Percentiles rank a stretch among this genome's conserved stretches.
phyloP scores from a whole-genome alignment of 192 early-diverging fungal genomes.

The Coemansia nantahalensis region DNA sequence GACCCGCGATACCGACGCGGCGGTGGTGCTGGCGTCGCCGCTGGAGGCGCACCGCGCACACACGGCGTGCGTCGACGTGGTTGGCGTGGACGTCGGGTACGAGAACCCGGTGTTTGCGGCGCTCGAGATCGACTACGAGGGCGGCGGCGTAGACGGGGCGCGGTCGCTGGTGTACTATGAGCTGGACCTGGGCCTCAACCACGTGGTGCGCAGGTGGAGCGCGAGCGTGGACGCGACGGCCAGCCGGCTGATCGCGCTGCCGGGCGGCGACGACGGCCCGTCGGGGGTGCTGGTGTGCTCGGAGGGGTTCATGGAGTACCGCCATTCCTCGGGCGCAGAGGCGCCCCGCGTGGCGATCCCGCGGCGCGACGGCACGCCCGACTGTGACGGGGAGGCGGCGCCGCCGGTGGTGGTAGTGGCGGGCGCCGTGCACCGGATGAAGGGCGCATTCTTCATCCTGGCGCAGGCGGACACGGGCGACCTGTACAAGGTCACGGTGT shows the following conservation, averaged over 20 bases:
- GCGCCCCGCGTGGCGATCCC: constrained; percentile 78
- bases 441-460: constrained; percentile 84
- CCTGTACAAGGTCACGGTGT: constrained; percentile 89
- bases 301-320: constrained; percentile 85
- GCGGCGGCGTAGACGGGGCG: constrained; percentile 67
- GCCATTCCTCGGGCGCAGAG: constrained; percentile 60
- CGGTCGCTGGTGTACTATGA: constrained; percentile 96
- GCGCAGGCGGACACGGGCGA: constrained; percentile 92
- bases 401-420: constrained; percentile 84
- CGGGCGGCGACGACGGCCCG: constrained; percentile 85
- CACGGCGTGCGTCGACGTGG: constrained; percentile 73
- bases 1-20: constrained; percentile 83
- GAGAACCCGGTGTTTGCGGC: constrained; percentile 98
- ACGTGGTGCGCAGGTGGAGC: constrained; percentile 97
- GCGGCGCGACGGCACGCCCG: constrained; percentile 60
- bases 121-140: constrained; percentile 79
- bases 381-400: constrained; percentile 55
- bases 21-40: constrained; percentile 90
- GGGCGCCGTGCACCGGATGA: constrained; percentile 87
- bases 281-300: constrained; percentile 96
- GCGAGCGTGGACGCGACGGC: constrained; percentile 69
- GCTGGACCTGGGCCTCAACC: constrained; percentile 97
- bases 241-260: constrained; percentile 79
- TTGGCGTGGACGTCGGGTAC: constrained; percentile 95
- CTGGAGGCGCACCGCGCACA: constrained; percentile 87